Percentiles rank a stretch among this genome's conserved stretches.
Evolutionary conservation across 2,329 filamentous ascomycete species (phyloP).

Genomic region (Diaporthe australafricana): DNA sequence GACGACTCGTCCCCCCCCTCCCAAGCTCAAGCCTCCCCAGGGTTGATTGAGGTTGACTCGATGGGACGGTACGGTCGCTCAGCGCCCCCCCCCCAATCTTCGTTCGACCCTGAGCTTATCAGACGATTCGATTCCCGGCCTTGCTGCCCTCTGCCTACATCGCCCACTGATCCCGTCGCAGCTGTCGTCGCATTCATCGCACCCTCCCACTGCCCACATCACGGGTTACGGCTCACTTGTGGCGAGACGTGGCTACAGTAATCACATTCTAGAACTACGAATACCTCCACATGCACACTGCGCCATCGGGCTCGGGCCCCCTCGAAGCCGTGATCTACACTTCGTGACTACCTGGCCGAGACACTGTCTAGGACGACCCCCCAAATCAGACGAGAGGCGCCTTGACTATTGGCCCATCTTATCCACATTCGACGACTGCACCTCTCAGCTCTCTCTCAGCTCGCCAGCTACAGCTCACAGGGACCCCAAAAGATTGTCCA

Average conservation of each 20-base stretch:
- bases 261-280: slow-evolving; percentile 12
- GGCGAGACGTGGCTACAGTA: background rate
- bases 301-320: background rate
- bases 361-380: background rate
- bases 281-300: slow-evolving; percentile 8
- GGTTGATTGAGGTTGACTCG: slow-evolving; percentile 1
- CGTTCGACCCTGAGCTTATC: background rate
- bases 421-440: slow-evolving; percentile 6
- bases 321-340: background rate
- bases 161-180: background rate
- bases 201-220: background rate
- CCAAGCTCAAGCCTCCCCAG: background rate
- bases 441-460: slow-evolving; percentile 1
- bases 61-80: background rate
- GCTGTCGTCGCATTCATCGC: background rate
- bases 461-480: background rate
- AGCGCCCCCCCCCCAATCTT: background rate
- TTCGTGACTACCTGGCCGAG: background rate
- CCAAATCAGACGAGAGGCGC: slow-evolving; percentile 18
- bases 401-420: slow-evolving; percentile 1
- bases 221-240: background rate
- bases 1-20: background rate
- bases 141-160: background rate
- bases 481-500: background rate
- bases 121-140: slow-evolving; percentile 1